These are phyloP conservation scores for Priceomyces fermenticarens DNA, from an alignment of 805 yeast species.

Conservation along the genomic window DNA sequence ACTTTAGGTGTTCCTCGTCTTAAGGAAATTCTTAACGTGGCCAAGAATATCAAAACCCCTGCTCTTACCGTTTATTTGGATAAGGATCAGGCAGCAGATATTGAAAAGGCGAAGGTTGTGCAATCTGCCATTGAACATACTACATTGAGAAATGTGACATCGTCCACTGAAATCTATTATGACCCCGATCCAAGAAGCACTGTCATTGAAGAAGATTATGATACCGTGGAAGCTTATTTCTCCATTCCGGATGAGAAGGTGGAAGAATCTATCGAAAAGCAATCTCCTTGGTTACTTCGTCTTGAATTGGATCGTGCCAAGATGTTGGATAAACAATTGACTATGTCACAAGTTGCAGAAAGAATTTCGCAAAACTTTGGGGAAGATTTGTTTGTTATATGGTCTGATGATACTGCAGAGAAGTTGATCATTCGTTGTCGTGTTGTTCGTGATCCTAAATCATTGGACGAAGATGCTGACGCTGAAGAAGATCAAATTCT, in stretches of 20 bases:
- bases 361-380: slow-evolving; percentile 90
- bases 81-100: slow-evolving; percentile 77
- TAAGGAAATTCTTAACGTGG: slow-evolving; percentile 96
- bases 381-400: slow-evolving; percentile 92
- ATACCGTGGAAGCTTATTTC: slow-evolving; percentile 95
- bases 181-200: slow-evolving; percentile 98
- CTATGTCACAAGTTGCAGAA: slow-evolving; percentile 98
- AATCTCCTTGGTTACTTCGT: slow-evolving; percentile 97
- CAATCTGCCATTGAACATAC: slow-evolving; percentile 98
- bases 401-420: slow-evolving; percentile 99
- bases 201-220: slow-evolving; percentile 94
- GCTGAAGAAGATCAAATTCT: slow-evolving; percentile 96
- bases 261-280: slow-evolving; percentile 88
- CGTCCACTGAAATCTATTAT: slow-evolving; percentile 95
- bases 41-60: slow-evolving; percentile 99
- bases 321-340: slow-evolving; percentile 95
- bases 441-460: slow-evolving; percentile 94
- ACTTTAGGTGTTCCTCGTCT: slow-evolving; percentile 97
- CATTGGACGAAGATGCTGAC: slow-evolving; percentile 88
- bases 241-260: slow-evolving; percentile 98
- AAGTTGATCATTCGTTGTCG: slow-evolving; percentile 96
- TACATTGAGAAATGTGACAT: slow-evolving; percentile 87
- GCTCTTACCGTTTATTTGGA: slow-evolving; percentile 91
- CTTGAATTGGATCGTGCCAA: slow-evolving; percentile 97
- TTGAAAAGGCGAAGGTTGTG: slow-evolving; percentile 89